Evolutionary conservation across 805 yeast species (phyloP).

Genomic region (Torulaspora microellipsoides): DNA sequence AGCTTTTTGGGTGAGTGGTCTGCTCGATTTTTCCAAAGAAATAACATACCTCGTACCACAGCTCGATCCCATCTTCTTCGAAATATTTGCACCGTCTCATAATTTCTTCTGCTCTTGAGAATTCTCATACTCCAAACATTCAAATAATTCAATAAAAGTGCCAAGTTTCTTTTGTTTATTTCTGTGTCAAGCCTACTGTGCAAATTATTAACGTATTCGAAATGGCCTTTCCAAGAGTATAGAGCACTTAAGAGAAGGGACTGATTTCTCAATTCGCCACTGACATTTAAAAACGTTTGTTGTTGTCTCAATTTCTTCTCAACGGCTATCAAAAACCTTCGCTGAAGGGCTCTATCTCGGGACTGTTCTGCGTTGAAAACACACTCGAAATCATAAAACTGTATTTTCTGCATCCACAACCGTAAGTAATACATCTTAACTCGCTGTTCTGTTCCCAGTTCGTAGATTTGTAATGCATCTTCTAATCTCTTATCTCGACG

Average conservation of each 20-base stretch:
- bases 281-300: background rate
- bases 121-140: constrained; percentile 35
- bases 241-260: constrained; percentile 25
- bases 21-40: constrained; percentile 33
- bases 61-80: constrained; percentile 40
- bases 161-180: constrained; percentile 23
- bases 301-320: background rate
- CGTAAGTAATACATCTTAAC: constrained; percentile 1
- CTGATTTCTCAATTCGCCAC: constrained; percentile 24
- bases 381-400: constrained; percentile 10
- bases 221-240: constrained; percentile 21
- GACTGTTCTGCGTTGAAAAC: constrained; percentile 7
- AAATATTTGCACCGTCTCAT: constrained; percentile 33
- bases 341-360: constrained; percentile 3
- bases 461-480: constrained; percentile 7
- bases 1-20: constrained; percentile 12
- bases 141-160: constrained; percentile 23
- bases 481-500: constrained; percentile 5
- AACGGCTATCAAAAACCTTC: background rate
- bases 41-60: constrained; percentile 34
- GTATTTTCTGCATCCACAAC: constrained; percentile 11
- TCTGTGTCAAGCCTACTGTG: constrained; percentile 15
- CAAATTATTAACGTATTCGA: constrained; percentile 16
- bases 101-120: constrained; percentile 34
- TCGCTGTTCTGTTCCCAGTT: background rate